A percentile compares a stretch with the other conserved stretches of the same genome.
phyloP scores from a whole-genome alignment of 768 basidiomycete species.

The Rhizopogon salebrosus region DNA sequence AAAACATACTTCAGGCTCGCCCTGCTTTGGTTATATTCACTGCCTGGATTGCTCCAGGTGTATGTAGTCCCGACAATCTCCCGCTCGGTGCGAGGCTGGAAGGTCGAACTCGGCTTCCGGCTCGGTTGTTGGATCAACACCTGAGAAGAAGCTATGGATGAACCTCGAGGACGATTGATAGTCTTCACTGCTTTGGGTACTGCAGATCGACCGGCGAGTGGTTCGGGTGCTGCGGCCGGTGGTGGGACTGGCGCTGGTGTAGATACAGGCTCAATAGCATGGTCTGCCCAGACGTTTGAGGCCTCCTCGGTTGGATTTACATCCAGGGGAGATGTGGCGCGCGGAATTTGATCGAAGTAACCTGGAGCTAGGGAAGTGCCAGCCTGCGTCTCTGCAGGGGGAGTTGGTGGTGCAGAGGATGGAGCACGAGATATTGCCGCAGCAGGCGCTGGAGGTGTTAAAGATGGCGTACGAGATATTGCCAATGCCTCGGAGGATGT shows the following conservation, averaged over 20 bases:
- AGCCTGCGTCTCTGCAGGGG: slow-evolving; percentile 9
- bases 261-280: slow-evolving; percentile 5
- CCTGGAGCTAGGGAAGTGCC: neutral
- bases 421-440: slow-evolving; percentile 1
- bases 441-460: slow-evolving; percentile 15
- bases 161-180: slow-evolving; percentile 18
- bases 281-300: slow-evolving; percentile 25
- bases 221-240: neutral
- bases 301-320: slow-evolving; percentile 10
- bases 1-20: slow-evolving; percentile 15
- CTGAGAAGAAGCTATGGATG: slow-evolving; percentile 22
- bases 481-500: slow-evolving; percentile 5
- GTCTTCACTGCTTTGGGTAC: slow-evolving; percentile 16
- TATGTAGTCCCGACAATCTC: slow-evolving; percentile 27
- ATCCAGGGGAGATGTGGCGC: slow-evolving; percentile 18
- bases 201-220: neutral
- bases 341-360: slow-evolving; percentile 24
- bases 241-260: neutral
- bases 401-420: slow-evolving; percentile 1
- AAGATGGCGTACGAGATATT: slow-evolving; percentile 11
- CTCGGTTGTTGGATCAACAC: slow-evolving; percentile 10
- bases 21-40: slow-evolving; percentile 14
- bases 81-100: slow-evolving; percentile 21
- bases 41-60: slow-evolving; percentile 25
- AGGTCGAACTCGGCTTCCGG: slow-evolving; percentile 20